Evolutionary conservation across 805 yeast species (phyloP), one percentile per base, ranked within the genome.

Genomic region (Monosporozyma aerobia): DNA sequence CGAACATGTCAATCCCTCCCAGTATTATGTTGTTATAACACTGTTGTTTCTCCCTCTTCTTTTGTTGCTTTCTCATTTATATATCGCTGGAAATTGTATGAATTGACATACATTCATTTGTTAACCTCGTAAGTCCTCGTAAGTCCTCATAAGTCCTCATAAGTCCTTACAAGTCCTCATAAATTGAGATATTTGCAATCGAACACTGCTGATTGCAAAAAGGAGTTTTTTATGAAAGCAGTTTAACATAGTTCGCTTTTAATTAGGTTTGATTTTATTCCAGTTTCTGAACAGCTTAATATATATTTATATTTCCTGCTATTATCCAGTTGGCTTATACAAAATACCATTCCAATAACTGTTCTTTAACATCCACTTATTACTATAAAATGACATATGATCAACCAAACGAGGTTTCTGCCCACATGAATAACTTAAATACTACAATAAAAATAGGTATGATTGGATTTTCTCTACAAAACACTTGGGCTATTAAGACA

Each of bases 401-500:
- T 4, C 45, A 43, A 23, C 45, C 22, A 23, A 23, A 29, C 10
- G 16, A 23, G 11, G 32, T 43, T 23, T 23, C 30, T 5, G 23
- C 30, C 22, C 27, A 27, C 29, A 44, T 44, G 35, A 29, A 27
- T n/a, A 22, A 25, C 14, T 5, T 22, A 4, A 11, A 6, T 25
- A 32, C 40, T 11, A 27, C 56, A 3, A 51, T 50, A 13, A 50
- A 53, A 29, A 55, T 60, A 10, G 62, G 63, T 13, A 52, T 56
- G 35, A 52, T 60, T 9, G 63, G 62, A 5, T 43, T 60, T 8
- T 47, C 56, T 11, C 49, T 52, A 29, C 44, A 47, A 22, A 59
- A 59, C 30, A 56, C 57, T 9, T 55, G 57, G 56, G 63, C 62
- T 19, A 54, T 59, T 6, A 55, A 58, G 46, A 53, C 60, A 5